Evolutionary conservation across 305 asterid genomes (phyloP), one percentile per base, ranked within the genome.

Genomic region (Rubia peregrina): DNA sequence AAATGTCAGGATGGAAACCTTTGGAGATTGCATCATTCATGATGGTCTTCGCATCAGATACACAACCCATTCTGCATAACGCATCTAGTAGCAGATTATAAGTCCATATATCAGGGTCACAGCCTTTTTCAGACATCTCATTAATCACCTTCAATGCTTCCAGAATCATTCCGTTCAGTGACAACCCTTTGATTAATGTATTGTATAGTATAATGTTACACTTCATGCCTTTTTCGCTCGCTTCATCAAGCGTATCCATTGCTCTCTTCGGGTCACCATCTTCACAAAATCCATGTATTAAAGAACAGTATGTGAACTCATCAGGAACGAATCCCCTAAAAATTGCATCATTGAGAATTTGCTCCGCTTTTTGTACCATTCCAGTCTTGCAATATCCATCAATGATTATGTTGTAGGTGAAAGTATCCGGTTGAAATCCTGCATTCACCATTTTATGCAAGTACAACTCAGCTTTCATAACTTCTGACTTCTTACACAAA

Each of bases 51-150:
- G 98, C 98, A 75, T 91, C 94, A 26, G 80, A 69, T 75, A 91
- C 82, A 75, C 90, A 90, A 3, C 95, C 96, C 86, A 88, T 71
- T 81, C 91, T 94, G 83, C 98, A 94, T 73, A 94, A 72, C 65
- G 91, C 87, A 74, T 91, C 81, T 74, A 94, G 81, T 72, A 94
- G 80, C 70, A 87, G 68, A 84, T 91, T 91, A 71, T 89, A 89
- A 2, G 96, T 88, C 90, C 90, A 94, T 38, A 79, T 82, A 81
- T 86, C 84, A 41, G 97, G 98, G 42, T 56, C 43, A 80, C 90
- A 88, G n/a, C 93, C 87, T 41, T 80, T 79, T 79, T 81, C 82
- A 76, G 78, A 80, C 95, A 91, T 91, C 75, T 87, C 92, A 51
- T 81, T 81, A 82, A 91, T 83, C 81, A 94, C 74, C 80, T 86